These are phyloP conservation scores for Zangia roseola DNA, from an alignment of 768 basidiomycete species.

Conservation along the genomic window DNA sequence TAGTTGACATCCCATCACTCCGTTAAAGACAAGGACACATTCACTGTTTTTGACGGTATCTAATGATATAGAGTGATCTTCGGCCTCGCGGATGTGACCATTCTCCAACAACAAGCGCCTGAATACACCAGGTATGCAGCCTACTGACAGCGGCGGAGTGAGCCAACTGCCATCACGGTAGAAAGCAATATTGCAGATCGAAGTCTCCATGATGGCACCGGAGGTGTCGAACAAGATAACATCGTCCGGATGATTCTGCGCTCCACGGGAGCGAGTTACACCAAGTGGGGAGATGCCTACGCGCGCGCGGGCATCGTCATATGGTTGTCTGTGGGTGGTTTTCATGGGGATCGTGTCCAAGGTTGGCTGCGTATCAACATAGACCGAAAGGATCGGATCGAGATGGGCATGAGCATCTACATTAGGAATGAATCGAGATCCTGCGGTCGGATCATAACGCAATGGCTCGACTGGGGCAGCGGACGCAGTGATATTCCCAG, in stretches of 20 bases:
- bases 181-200: constrained; percentile 72
- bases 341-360: constrained; percentile 57
- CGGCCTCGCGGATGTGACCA: constrained; percentile 52
- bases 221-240: constrained; percentile 62
- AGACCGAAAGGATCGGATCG: constrained; percentile 43
- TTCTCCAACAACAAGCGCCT: constrained; percentile 68
- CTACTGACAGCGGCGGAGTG: constrained; percentile 58
- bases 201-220: constrained; percentile 57
- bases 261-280: background rate
- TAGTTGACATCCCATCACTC: constrained; percentile 65
- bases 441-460: constrained; percentile 39
- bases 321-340: constrained; percentile 61
- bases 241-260: constrained; percentile 39
- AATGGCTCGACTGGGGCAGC: constrained; percentile 34
- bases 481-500: constrained; percentile 38
- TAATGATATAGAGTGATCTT: constrained; percentile 40
- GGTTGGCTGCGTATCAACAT: constrained; percentile 56
- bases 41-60: constrained; percentile 52
- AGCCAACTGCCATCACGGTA: constrained; percentile 57
- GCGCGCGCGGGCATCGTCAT: constrained; percentile 63
- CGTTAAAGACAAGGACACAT: constrained; percentile 69
- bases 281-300: constrained; percentile 41
- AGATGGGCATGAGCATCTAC: constrained; percentile 25
- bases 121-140: constrained; percentile 72
- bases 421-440: constrained; percentile 36